Evolutionary conservation across 202 grass and related monocot genomes (phyloP), one percentile per base, ranked within the genome.

Genomic region (Saccharum hybrid): DNA sequence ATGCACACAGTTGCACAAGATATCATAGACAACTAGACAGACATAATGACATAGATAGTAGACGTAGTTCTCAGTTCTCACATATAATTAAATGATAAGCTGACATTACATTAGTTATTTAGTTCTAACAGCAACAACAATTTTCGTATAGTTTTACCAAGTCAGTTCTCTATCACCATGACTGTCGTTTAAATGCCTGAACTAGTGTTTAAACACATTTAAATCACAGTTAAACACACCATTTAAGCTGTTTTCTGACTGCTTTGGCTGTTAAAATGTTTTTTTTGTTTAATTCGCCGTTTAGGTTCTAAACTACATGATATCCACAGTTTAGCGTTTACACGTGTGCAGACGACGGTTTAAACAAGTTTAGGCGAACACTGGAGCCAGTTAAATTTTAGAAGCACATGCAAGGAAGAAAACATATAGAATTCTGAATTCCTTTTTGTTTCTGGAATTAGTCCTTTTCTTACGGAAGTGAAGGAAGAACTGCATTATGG

Each of bases 371-470:
- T 52, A 54, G 16, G 51, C 2, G 49, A 52, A 18, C 51, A 54
- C 51, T 54, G 16, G 5, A n/a, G 8, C 33, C 52, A 56, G 52
- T 56, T 56, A n/a, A 56, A 72, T n/a, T 67, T n/a, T 78, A 22
- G 9, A 61, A 64, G 37, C 43, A 78, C 80, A 2, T 49, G 66
- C 48, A 70, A 86, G 16, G 51, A 21, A 82, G 21, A 45, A 54
- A 56, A 2, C 46, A 49, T 82, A 61, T 59, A 78, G 48, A 63
- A 80, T 84, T 19, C 18, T 7, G 48, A 63, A 80, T 84, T 19
- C 18, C 10, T 42, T 19, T 40, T 42, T 52, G 34, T 31, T 45
- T 11, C 18, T 1, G 3, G 4, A 41, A 49, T 76, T 46, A 71
- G 52, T 59, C 26, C 12, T 67, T 23, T 52, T 56, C 18, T 76